A percentile compares a stretch with the other conserved stretches of the same genome.
Evolutionary conservation across 768 basidiomycete genomes (phyloP).

Genomic region (Hypholoma sublateritium): DNA sequence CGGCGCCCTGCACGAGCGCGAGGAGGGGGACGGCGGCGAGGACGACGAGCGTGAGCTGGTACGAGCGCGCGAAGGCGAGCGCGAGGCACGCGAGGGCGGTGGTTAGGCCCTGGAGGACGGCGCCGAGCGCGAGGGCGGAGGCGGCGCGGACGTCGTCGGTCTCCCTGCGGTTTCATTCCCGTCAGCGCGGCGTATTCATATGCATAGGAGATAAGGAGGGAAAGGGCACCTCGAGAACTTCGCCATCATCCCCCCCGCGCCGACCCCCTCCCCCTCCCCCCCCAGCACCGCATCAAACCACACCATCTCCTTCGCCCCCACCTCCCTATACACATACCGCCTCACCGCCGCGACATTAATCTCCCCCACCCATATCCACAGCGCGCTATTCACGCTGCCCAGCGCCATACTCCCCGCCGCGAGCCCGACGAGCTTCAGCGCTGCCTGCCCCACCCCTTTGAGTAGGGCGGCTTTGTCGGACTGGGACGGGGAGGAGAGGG

Average conservation of each 20-base stretch:
- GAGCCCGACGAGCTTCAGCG: slow-evolving; percentile 66
- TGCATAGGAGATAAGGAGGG: background rate
- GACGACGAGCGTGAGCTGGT: slow-evolving; percentile 86
- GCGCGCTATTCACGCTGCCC: slow-evolving; percentile 68
- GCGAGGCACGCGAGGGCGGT: slow-evolving; percentile 78
- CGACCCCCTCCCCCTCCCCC: slow-evolving; percentile 45
- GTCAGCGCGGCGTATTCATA: too few species aligned
- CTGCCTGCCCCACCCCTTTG: slow-evolving; percentile 55
- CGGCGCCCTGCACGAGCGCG: slow-evolving; percentile 70
- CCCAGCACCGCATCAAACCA: slow-evolving; percentile 90
- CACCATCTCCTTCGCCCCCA: slow-evolving; percentile 72
- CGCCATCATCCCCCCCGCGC: slow-evolving; percentile 91
- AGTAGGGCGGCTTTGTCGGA: slow-evolving; percentile 51
- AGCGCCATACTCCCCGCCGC: slow-evolving; percentile 66
- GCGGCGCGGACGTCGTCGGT: slow-evolving; percentile 92
- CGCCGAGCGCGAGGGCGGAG: slow-evolving; percentile 76
- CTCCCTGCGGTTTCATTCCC: slow-evolving; percentile 68
- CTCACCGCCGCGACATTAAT: slow-evolving; percentile 70
- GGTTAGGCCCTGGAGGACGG: slow-evolving; percentile 76
- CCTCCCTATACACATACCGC: slow-evolving; percentile 63
- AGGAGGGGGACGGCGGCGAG: slow-evolving; percentile 87
- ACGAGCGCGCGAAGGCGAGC: slow-evolving; percentile 81
- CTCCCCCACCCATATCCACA: slow-evolving; percentile 92
- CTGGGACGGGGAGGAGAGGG: slow-evolving; percentile 33
- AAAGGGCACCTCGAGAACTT: slow-evolving; percentile 75